phyloP scores from a whole-genome alignment of 192 early-diverging fungal species.

The Coemansia reversa region DNA sequence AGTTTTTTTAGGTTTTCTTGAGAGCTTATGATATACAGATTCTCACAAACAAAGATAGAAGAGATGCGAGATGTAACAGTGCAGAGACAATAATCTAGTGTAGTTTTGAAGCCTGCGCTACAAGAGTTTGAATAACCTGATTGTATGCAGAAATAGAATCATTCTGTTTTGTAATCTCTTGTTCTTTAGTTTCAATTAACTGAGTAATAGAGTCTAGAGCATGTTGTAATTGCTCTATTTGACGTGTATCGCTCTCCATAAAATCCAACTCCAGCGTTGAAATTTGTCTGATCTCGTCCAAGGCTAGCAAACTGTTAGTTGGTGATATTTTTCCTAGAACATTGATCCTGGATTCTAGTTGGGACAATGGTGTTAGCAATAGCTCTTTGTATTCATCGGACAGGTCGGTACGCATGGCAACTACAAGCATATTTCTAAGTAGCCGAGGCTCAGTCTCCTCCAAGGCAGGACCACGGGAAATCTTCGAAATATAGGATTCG shows the following conservation, averaged over 20 bases:
- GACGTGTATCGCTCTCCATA: background rate
- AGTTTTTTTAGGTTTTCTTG: too few relatives aligned
- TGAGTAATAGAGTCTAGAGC: constrained; percentile 27
- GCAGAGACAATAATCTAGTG: constrained; percentile 22
- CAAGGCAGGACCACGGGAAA: background rate
- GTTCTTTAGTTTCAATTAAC: constrained; percentile 15
- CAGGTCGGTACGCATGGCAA: constrained; percentile 9
- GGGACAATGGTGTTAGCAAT: constrained; percentile 17
- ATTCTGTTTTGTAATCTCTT: constrained; percentile 25
- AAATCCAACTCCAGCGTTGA: background rate
- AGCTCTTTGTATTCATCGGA: background rate
- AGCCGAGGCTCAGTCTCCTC: constrained; percentile 23
- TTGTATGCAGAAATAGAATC: constrained; percentile 41
- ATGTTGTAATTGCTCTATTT: constrained; percentile 1
- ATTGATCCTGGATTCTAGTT: background rate
- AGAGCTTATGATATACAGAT: too few relatives aligned
- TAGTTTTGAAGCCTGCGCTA: constrained; percentile 39
- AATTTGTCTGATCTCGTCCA: constrained; percentile 29
- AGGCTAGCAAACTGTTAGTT: background rate
- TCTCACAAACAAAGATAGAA: too few relatives aligned
- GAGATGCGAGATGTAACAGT: too few relatives aligned
- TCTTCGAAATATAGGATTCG: background rate
- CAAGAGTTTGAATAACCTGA: constrained; percentile 48
- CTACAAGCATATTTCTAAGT: constrained; percentile 28
- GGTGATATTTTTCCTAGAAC: background rate